Percentiles rank a stretch among this genome's conserved stretches.
phyloP scores from a whole-genome alignment of 139 green algal species.

The Desmodesmus armatus region DNA sequence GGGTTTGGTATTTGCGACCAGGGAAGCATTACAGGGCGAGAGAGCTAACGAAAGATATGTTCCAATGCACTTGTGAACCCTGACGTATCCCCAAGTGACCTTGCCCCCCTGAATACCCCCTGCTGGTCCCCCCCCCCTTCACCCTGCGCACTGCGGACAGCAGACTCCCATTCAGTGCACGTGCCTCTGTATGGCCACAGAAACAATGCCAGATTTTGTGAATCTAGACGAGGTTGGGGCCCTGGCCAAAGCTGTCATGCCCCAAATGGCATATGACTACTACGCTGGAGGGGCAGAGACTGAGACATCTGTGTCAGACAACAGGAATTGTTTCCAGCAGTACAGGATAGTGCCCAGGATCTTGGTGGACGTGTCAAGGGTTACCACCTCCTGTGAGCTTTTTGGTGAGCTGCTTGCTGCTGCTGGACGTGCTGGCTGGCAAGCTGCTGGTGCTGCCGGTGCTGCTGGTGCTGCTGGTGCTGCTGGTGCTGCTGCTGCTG shows the following conservation, averaged over 20 bases:
- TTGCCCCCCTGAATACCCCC: too few species aligned
- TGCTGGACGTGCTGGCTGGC: not conserved
- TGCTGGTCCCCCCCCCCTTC: too few species aligned
- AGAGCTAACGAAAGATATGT: too few species aligned
- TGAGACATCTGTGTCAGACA: constrained; percentile 62
- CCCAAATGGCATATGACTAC: constrained; percentile 62
- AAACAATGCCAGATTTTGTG: too few species aligned
- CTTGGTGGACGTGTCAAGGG: constrained; percentile 67
- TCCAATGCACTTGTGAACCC: too few species aligned
- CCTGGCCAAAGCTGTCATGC: constrained; percentile 7
- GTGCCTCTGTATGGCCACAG: too few species aligned
- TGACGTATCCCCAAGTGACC: too few species aligned
- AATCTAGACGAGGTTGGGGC: constrained; percentile 42
- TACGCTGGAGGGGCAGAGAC: constrained; percentile 62
- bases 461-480: not conserved
- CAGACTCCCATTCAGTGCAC: too few species aligned
- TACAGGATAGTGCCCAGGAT: constrained; percentile 68
- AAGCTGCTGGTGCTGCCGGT: not conserved
- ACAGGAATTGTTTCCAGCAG: constrained; percentile 53
- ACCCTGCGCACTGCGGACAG: too few species aligned
- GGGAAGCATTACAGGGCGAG: too few species aligned
- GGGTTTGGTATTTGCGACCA: too few species aligned
- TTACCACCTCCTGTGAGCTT: constrained; percentile 44
- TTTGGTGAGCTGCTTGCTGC: not conserved
- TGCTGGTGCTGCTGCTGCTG: not conserved